These are phyloP conservation scores for Macrophomina phaseolina DNA, from an alignment of 2,329 filamentous ascomycete genomes.

Conservation along the genomic window DNA sequence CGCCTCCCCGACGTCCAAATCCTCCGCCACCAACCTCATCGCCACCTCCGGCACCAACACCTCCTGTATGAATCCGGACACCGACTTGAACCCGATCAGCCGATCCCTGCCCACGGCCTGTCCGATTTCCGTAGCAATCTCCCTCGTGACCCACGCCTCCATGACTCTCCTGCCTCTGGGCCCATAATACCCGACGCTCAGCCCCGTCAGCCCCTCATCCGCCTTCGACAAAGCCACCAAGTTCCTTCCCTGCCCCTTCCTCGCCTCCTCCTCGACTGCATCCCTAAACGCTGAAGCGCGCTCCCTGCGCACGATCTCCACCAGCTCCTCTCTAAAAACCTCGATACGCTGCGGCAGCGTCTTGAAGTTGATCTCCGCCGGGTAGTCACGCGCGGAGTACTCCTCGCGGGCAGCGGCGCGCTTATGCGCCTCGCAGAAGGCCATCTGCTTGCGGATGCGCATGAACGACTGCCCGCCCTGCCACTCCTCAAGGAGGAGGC, in stretches of 20 bases:
- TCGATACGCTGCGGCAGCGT: slow-evolving; percentile 64
- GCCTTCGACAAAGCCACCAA: slow-evolving; percentile 59
- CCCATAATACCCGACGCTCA: slow-evolving; percentile 80
- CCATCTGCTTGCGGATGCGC: slow-evolving; percentile 61
- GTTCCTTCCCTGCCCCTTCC: slow-evolving; percentile 64
- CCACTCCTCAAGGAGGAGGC: slow-evolving; percentile 3
- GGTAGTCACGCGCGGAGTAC: slow-evolving; percentile 66
- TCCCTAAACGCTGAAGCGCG: slow-evolving; percentile 65
- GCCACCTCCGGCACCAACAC: slow-evolving; percentile 75
- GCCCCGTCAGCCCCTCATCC: slow-evolving; percentile 52
- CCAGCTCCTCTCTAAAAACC: slow-evolving; percentile 61
- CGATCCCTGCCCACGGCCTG: slow-evolving; percentile 34
- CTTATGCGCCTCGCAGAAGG: slow-evolving; percentile 46
- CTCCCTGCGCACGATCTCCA: slow-evolving; percentile 64
- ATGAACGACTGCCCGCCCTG: slow-evolving; percentile 47
- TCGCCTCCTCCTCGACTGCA: slow-evolving; percentile 60
- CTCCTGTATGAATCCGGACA: slow-evolving; percentile 44
- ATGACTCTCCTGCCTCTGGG: slow-evolving; percentile 73
- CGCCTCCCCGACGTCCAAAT: slow-evolving; percentile 56
- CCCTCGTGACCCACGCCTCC: slow-evolving; percentile 54
- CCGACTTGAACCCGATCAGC: slow-evolving; percentile 37
- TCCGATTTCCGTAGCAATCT: slow-evolving; percentile 38
- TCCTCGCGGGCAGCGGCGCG: slow-evolving; percentile 42
- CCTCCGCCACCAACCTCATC: slow-evolving; percentile 62
- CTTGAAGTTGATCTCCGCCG: slow-evolving; percentile 70